These are phyloP conservation scores for Botrytis hyacinthi DNA, from an alignment of 2,329 filamentous ascomycete genomes.

Conservation along the genomic window DNA sequence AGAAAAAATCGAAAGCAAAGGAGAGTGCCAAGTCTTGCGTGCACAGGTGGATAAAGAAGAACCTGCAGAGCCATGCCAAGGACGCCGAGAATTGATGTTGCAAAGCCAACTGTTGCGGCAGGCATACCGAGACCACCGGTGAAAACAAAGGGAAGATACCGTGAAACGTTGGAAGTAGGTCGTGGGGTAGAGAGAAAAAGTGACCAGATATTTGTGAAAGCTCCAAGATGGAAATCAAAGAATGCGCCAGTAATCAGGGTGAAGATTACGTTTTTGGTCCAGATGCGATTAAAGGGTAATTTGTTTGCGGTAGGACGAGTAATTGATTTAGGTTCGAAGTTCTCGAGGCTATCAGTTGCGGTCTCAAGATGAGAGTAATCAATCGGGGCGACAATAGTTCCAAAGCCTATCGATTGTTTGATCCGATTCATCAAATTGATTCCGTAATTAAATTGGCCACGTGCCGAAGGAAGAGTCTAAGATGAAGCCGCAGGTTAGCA, in stretches of 20 bases:
- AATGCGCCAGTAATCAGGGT: slow-evolving; percentile 53
- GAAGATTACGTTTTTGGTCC: slow-evolving; percentile 38
- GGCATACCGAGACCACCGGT: slow-evolving; percentile 68
- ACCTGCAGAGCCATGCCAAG: slow-evolving; percentile 69
- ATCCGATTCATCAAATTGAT: slow-evolving; percentile 16
- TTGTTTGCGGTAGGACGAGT: slow-evolving; percentile 8
- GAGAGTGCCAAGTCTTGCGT: slow-evolving; percentile 63
- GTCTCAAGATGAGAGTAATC: slow-evolving; percentile 26
- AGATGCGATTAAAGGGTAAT: slow-evolving; percentile 27
- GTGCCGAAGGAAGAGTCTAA: slow-evolving; percentile 18
- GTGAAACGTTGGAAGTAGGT: slow-evolving; percentile 32
- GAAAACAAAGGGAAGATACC: slow-evolving; percentile 42
- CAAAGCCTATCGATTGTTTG: slow-evolving; percentile 12
- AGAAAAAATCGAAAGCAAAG: slow-evolving; percentile 64
- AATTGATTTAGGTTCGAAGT: slow-evolving; percentile 12
- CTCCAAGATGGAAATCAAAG: slow-evolving; percentile 35
- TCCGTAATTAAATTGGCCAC: slow-evolving; percentile 16
- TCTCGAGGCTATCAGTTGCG: not conserved
- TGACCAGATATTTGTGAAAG: slow-evolving; percentile 59
- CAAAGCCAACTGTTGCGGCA: slow-evolving; percentile 63
- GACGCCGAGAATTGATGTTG: slow-evolving; percentile 67
- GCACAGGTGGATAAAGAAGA: slow-evolving; percentile 64
- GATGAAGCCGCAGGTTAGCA: slow-evolving; percentile 3
- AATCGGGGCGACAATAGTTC: slow-evolving; percentile 6
- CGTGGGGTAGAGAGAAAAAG: slow-evolving; percentile 59